Evolutionary conservation across 2,329 filamentous ascomycete species (phyloP), one percentile per base, ranked within the genome.

Genomic region (Arthrobotrys pseudoclavata): DNA sequence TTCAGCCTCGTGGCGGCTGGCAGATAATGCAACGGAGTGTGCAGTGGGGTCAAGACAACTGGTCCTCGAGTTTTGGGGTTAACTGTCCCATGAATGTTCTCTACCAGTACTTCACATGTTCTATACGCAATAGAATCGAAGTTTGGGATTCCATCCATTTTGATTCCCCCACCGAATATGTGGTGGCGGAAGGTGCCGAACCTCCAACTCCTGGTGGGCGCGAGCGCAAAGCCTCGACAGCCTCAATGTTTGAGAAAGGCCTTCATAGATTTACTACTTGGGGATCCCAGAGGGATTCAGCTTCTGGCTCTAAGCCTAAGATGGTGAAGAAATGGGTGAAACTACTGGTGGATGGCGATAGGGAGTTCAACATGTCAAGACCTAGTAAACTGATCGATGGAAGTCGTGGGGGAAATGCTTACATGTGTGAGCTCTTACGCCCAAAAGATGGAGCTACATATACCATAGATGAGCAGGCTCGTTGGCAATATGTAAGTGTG

Each of bases 1-100:
- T 76, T 18, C 71, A 76, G 62, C 71, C 71, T 52, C 63, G 71
- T 10, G 71, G 71, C n/a, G 63, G 71, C 5, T 76, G 71, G 71
- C 71, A 76, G 66, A 69, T 76, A 48, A 42, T 76, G 31, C 71
- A 76, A 50, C 53, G 71, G 9, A 40, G 53, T 7, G 71, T 76
- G 12, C 71, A 76, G 26, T 76, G 71, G 71, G 71, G 71, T 13
- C 52, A 76, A 47, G 71, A 76, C 29, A 42, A 37, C 7, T 69
- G 62, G 57, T 61, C 71, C 1, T 42, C 53, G 12, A 69, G 63
- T 42, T 76, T 76, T 37, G 71, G 71, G 22, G 71, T 76, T 10
- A 40, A 29, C 31, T 76, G 71, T 29, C 57, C 71, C 2, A 60
- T 34, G 20, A 64, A 67, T 18, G 47, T 69, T 13, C 42, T 76